Conservation (phyloP, 1,284 basidiomycete genomes). For the Rhodotorula sp. region DNA sequence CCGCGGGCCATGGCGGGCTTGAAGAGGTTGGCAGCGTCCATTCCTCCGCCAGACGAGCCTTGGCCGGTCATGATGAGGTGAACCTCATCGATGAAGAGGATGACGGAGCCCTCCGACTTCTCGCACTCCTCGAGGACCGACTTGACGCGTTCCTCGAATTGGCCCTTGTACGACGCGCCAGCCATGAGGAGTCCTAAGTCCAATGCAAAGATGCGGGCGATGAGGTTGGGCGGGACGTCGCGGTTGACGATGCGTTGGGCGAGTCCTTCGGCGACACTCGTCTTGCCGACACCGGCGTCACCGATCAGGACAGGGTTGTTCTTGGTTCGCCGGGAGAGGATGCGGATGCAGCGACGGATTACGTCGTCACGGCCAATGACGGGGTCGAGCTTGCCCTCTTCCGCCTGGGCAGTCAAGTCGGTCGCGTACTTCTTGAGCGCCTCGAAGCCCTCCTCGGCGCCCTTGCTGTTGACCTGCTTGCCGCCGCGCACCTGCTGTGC, state of each 20-base stretch:
- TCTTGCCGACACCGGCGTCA: slow-evolving; percentile 61
- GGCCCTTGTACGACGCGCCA: slow-evolving; percentile 65
- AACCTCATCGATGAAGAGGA: slow-evolving; percentile 91
- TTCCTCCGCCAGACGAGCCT: slow-evolving; percentile 52
- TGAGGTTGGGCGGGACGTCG: slow-evolving; percentile 77
- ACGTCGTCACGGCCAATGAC: slow-evolving; percentile 58
- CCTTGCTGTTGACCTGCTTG: slow-evolving; percentile 72
- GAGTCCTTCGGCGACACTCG: slow-evolving; percentile 87
- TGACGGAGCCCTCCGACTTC: slow-evolving; percentile 75
- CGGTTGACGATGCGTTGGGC: slow-evolving; percentile 80
- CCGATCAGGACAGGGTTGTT: slow-evolving; percentile 92
- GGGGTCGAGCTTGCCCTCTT: slow-evolving; percentile 57
- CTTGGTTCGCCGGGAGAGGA: slow-evolving; percentile 65
- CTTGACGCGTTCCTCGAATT: slow-evolving; percentile 97
- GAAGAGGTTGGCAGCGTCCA: slow-evolving; percentile 72
- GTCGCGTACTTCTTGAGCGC: slow-evolving; percentile 57
- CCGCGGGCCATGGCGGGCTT: slow-evolving; percentile 70
- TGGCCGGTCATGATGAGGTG: slow-evolving; percentile 87
- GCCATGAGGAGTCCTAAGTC: slow-evolving; percentile 95
- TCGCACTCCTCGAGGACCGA: slow-evolving; percentile 88
- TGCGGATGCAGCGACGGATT: slow-evolving; percentile 61
- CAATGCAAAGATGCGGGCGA: slow-evolving; percentile 56
- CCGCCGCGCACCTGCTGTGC: slow-evolving; percentile 77
- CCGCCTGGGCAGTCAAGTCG: slow-evolving; percentile 48
- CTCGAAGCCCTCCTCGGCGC: slow-evolving; percentile 82